A percentile compares a stretch with the other conserved stretches of the same genome.
Conservation (phyloP, 2,329 filamentous ascomycete genomes). For the Emmonsia crescens region DNA sequence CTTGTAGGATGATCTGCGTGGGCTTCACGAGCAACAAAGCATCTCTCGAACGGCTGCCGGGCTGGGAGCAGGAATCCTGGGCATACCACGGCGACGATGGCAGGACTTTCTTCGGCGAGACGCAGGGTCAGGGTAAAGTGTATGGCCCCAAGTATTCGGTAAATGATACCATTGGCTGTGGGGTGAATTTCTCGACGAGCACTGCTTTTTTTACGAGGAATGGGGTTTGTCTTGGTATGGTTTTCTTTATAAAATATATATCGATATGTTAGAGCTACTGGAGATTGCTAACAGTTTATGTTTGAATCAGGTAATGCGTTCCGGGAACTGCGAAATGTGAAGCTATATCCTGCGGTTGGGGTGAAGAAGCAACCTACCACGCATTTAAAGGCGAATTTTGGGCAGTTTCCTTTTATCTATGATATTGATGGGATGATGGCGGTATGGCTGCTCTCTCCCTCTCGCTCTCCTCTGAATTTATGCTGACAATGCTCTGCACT, state of each 20-base stretch:
- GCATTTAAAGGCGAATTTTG: slow-evolving; percentile 51
- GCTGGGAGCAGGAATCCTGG: slow-evolving; percentile 56
- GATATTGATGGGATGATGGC: slow-evolving; percentile 81
- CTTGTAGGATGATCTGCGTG: slow-evolving; percentile 37
- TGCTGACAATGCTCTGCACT: not conserved
- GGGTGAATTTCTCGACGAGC: slow-evolving; percentile 52
- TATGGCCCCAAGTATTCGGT: slow-evolving; percentile 52
- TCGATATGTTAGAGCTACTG: not conserved
- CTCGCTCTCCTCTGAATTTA: not conserved
- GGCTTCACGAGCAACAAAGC: slow-evolving; percentile 52
- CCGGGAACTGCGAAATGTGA: slow-evolving; percentile 33
- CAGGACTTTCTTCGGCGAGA: slow-evolving; percentile 49
- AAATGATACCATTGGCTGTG: slow-evolving; percentile 53
- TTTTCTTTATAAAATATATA: not conserved
- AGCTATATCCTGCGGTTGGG: slow-evolving; percentile 48
- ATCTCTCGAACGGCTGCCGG: slow-evolving; percentile 49
- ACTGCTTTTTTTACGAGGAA: slow-evolving; percentile 57
- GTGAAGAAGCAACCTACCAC: slow-evolving; percentile 53
- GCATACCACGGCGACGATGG: slow-evolving; percentile 59
- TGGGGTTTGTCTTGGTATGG: slow-evolving; percentile 44
- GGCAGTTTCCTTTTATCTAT: slow-evolving; percentile 67
- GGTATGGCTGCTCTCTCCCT: slow-evolving; percentile 40
- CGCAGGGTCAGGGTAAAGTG: slow-evolving; percentile 41
- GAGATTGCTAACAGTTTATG: not conserved
- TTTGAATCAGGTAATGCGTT: slow-evolving; percentile 45